Percentiles rank a stretch among this genome's conserved stretches.
These are phyloP conservation scores for Atractiella rhizophila DNA, from an alignment of 768 basidiomycete species.

Conservation along the genomic window DNA sequence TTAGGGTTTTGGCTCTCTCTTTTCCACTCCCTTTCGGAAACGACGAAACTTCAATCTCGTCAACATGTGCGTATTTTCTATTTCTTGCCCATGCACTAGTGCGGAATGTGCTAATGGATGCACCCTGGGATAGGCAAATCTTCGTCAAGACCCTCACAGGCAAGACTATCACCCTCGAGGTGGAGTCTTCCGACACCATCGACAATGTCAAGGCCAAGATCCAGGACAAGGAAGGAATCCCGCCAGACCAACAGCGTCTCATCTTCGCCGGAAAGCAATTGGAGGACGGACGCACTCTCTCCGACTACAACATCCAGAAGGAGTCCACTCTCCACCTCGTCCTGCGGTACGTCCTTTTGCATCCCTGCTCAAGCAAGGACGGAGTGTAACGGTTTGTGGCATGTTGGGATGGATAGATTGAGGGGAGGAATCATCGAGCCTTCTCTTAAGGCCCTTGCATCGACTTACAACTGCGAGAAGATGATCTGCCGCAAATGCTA, in stretches of 20 bases:
- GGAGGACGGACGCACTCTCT: conserved; percentile 90
- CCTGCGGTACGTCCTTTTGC: background rate
- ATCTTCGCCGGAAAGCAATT: conserved; percentile 99
- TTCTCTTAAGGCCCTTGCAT: conserved; percentile 84
- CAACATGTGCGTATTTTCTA: too few species aligned
- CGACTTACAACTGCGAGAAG: conserved; percentile 40
- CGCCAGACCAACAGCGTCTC: conserved; percentile 78
- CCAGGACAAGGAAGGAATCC: conserved; percentile 34
- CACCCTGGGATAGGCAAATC: too few species aligned
- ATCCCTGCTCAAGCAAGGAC: background rate
- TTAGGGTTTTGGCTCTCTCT: too few species aligned
- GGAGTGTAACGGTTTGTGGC: too few species aligned
- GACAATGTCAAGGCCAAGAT: conserved; percentile 94
- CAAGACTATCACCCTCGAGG: conserved; percentile 42
- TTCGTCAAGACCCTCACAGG: conserved; percentile 37
- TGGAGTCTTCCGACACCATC: conserved; percentile 77
- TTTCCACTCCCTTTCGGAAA: too few species aligned
- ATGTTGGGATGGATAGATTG: too few species aligned
- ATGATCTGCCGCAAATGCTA: conserved; percentile 99
- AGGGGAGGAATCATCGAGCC: conserved; percentile 98
- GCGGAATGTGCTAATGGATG: too few species aligned
- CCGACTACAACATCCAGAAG: conserved; percentile 96
- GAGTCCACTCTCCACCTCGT: conserved; percentile 78
- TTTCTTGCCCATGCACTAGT: too few species aligned
- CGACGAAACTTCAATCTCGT: too few species aligned